phyloP scores from a whole-genome alignment of 768 basidiomycete species.

The Dentipellis sp. region DNA sequence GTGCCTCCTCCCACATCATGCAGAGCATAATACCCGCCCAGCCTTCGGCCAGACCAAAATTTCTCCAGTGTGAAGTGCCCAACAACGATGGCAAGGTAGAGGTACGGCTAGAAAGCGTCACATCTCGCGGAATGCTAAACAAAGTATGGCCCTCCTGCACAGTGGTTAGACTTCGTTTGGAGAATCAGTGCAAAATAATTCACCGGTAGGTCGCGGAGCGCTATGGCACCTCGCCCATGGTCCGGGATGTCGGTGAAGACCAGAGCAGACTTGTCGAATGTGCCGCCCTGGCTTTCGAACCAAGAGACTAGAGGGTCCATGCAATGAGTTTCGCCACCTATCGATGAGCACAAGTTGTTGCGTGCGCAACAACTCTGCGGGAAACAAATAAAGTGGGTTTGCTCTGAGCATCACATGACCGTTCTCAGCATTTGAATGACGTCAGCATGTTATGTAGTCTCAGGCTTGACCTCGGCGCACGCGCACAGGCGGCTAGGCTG shows the following conservation, averaged over 20 bases:
- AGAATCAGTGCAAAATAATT: slow-evolving; percentile 6
- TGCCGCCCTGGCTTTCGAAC: slow-evolving; percentile 45
- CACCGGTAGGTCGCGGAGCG: slow-evolving; percentile 63
- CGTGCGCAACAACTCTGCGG: no score
- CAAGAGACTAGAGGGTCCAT: slow-evolving; percentile 32
- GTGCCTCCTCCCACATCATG: slow-evolving; percentile 91
- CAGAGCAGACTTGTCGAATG: slow-evolving; percentile 28
- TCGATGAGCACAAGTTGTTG: no score
- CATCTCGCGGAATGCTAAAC: slow-evolving; percentile 71
- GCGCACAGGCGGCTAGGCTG: no score
- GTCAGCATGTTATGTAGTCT: no score
- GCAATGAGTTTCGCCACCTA: no score
- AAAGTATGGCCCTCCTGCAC: slow-evolving; percentile 61
- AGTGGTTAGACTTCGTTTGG: slow-evolving; percentile 4
- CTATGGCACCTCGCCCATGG: slow-evolving; percentile 64
- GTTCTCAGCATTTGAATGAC: no score
- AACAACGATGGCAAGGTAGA: slow-evolving; percentile 55
- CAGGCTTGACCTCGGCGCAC: no score
- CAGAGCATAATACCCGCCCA: slow-evolving; percentile 88
- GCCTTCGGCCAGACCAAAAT: slow-evolving; percentile 47
- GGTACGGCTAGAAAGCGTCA: slow-evolving; percentile 75
- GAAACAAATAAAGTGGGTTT: no score
- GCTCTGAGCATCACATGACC: no score
- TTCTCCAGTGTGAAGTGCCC: slow-evolving; percentile 56
- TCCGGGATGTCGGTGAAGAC: slow-evolving; percentile 30